Evolutionary conservation across 2,329 filamentous ascomycete species (phyloP).

Genomic region (Aspergillus pseudoglaucus): DNA sequence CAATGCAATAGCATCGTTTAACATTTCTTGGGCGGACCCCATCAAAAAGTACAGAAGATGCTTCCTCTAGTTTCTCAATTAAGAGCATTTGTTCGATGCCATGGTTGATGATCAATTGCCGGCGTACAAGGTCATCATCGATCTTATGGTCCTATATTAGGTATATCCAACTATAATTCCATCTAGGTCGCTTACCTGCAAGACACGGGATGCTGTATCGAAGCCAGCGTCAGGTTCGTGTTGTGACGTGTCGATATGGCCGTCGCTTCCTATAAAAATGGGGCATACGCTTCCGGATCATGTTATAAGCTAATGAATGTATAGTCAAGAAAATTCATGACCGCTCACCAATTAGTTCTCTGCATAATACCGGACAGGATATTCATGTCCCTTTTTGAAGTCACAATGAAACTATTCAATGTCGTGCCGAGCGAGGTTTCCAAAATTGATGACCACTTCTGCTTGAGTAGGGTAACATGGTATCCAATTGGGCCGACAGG

Average conservation of each 20-base stretch:
- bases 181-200: constrained; percentile 46
- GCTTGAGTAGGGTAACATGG: constrained; percentile 68
- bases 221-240: constrained; percentile 68
- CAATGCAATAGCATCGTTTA: constrained; percentile 57
- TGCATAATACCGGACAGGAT: constrained; percentile 62
- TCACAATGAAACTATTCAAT: constrained; percentile 75
- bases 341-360: constrained; percentile 44
- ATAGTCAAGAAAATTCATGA: background rate
- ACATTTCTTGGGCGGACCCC: constrained; percentile 62
- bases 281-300: constrained; percentile 42
- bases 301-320: background rate
- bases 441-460: constrained; percentile 75
- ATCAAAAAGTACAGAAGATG: constrained; percentile 62
- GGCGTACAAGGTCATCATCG: constrained; percentile 68
- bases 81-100: constrained; percentile 79
- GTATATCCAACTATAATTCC: background rate
- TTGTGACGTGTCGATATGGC: constrained; percentile 51
- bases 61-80: constrained; percentile 61
- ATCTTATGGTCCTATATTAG: constrained; percentile 46
- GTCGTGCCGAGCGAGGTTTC: constrained; percentile 67
- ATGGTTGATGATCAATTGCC: constrained; percentile 76
- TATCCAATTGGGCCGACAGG: constrained; percentile 81
- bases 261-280: constrained; percentile 58
- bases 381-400: constrained; percentile 67
- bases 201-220: constrained; percentile 70